A percentile compares a stretch with the other conserved stretches of the same genome.
Conservation (phyloP, 2,329 filamentous ascomycete genomes). For the Fusarium zealandicum region DNA sequence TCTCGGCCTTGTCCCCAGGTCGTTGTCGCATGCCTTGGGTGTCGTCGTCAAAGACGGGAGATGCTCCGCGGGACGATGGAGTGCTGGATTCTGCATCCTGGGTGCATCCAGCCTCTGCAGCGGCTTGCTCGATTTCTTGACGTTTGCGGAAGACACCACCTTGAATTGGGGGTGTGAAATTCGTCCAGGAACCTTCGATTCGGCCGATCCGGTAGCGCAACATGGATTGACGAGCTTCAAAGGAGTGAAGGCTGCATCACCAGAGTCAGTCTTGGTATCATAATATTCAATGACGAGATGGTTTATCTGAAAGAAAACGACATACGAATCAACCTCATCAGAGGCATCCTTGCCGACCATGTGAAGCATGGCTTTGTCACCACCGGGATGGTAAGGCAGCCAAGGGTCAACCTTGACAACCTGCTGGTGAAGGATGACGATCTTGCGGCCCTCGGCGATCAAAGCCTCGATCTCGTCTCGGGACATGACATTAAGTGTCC, state of each 20-base stretch:
- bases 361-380: slow-evolving; percentile 87
- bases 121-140: slow-evolving; percentile 44
- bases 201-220: slow-evolving; percentile 81
- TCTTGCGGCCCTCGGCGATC: slow-evolving; percentile 80
- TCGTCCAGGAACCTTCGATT: slow-evolving; percentile 82
- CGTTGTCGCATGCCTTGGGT: slow-evolving; percentile 43
- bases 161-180: slow-evolving; percentile 91
- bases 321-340: slow-evolving; percentile 90
- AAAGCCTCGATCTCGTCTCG: slow-evolving; percentile 66
- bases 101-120: slow-evolving; percentile 18
- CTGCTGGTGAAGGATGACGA: slow-evolving; percentile 81
- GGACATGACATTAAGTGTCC: slow-evolving; percentile 49
- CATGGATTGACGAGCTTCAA: slow-evolving; percentile 79
- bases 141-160: slow-evolving; percentile 75
- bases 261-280: slow-evolving; percentile 14
- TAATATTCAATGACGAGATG: not conserved
- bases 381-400: slow-evolving; percentile 89
- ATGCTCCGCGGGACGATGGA: slow-evolving; percentile 60
- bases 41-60: slow-evolving; percentile 57
- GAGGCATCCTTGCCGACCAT: slow-evolving; percentile 95
- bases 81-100: slow-evolving; percentile 51
- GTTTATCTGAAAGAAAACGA: slow-evolving; percentile 1
- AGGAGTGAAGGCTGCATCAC: slow-evolving; percentile 75
- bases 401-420: slow-evolving; percentile 90
- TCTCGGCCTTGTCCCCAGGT: slow-evolving; percentile 18